These are phyloP conservation scores for Telopea speciosissima DNA, from an alignment of 177 flowering plant species.

Conservation along the genomic window DNA sequence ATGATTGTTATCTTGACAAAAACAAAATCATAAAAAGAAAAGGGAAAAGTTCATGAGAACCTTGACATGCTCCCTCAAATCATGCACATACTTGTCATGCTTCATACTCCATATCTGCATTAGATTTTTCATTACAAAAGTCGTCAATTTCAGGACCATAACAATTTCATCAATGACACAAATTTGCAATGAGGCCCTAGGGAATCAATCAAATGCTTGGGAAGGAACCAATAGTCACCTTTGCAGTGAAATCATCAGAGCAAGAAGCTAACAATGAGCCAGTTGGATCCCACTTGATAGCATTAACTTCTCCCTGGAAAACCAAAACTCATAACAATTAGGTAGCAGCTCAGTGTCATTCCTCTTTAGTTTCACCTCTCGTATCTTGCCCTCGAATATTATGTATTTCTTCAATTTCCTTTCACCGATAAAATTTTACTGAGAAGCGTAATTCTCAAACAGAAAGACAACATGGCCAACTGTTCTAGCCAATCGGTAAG, in stretches of 20 bases:
- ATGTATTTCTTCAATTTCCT: too few relatives aligned
- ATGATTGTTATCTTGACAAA: not conserved
- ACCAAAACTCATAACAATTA: not conserved
- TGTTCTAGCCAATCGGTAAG: too few relatives aligned
- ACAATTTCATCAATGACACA: not conserved
- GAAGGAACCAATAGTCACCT: conserved; percentile 28
- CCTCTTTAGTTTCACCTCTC: not conserved
- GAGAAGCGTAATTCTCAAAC: too few relatives aligned
- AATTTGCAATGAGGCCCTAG: not conserved
- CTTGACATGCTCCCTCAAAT: conserved; percentile 59
- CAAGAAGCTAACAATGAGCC: conserved; percentile 72
- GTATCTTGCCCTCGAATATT: not conserved
- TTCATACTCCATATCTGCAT: conserved; percentile 68
- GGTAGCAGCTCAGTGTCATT: not conserved
- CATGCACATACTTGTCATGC: conserved; percentile 60
- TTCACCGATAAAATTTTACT: too few relatives aligned
- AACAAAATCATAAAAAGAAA: too few relatives aligned
- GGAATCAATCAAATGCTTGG: not conserved
- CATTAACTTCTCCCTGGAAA: conserved; percentile 68
- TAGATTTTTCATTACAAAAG: not conserved
- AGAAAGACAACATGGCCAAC: too few relatives aligned
- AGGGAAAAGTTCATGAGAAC: conserved; percentile 20
- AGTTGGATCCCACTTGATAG: conserved; percentile 82
- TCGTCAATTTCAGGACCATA: not conserved
- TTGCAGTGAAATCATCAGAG: conserved; percentile 73